Conservation (phyloP, 2,329 filamentous ascomycete genomes). For the Fusarium sp. region DNA sequence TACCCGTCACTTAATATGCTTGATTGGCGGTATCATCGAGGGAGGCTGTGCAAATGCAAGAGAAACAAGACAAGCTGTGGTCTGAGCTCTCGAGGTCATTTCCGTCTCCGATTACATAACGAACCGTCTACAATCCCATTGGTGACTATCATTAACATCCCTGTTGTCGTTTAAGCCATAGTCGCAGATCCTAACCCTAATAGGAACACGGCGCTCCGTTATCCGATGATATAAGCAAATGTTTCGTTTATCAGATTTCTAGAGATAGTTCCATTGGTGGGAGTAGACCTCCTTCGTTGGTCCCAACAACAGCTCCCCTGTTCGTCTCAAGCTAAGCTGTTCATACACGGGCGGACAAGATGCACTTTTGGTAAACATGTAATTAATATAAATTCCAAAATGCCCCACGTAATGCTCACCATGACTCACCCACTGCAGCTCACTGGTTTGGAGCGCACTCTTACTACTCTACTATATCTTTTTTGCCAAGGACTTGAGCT, state of each 20-base stretch:
- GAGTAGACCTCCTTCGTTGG: neutral
- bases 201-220: neutral
- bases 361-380: neutral
- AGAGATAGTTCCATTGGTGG: neutral
- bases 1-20: neutral
- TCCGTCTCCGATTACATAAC: neutral
- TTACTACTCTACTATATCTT: neutral
- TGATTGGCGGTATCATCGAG: neutral
- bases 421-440: conserved; percentile 28
- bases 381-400: conserved; percentile 18
- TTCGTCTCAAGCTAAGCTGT: neutral
- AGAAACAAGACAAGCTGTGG: conserved; percentile 1
- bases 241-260: conserved; percentile 2
- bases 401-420: conserved; percentile 10
- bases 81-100: neutral
- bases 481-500: neutral
- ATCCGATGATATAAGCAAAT: neutral
- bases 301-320: conserved; percentile 1
- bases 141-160: rapidly evolving
- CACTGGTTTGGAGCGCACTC: conserved; percentile 22
- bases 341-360: neutral
- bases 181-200: neutral
- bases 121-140: rapidly evolving
- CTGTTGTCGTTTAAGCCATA: neutral
- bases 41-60: neutral